These are phyloP conservation scores for Geoglossum glabrum DNA, from an alignment of 495 filamentous ascomycete species.

Conservation along the genomic window DNA sequence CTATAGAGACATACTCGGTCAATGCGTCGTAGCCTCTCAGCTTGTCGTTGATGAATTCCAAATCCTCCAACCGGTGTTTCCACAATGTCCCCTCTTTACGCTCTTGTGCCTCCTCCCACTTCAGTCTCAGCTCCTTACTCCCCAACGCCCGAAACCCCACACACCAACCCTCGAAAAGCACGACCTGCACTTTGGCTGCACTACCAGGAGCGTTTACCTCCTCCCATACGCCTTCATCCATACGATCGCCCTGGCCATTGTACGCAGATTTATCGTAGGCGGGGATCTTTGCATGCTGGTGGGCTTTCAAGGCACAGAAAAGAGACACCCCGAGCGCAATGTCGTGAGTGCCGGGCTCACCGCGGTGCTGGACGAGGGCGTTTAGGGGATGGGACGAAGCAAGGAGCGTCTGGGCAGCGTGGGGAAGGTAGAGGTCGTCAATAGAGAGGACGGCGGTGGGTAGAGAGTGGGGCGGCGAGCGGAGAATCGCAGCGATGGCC, in stretches of 20 bases:
- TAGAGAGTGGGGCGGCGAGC: conserved; percentile 42
- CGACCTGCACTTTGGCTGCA: conserved; percentile 30
- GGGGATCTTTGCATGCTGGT: conserved; percentile 40
- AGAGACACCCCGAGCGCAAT: conserved; percentile 38
- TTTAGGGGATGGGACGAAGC: conserved; percentile 47
- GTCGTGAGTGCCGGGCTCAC: conserved; percentile 78
- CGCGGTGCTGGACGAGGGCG: conserved; percentile 58
- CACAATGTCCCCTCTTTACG: conserved; percentile 29
- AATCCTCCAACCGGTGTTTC: conserved; percentile 41
- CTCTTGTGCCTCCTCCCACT: conserved; percentile 32
- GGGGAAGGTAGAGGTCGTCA: conserved; percentile 76
- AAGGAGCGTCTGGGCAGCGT: conserved; percentile 48
- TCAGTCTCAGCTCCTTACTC: conserved; percentile 29
- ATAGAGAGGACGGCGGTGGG: conserved; percentile 63
- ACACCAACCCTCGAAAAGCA: conserved; percentile 87
- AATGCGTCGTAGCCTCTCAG: conserved; percentile 50
- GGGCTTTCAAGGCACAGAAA: conserved; percentile 36
- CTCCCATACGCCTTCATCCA: conserved; percentile 27
- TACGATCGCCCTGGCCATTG: conserved; percentile 53
- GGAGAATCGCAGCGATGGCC: conserved; percentile 43
- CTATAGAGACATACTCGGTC: conserved; percentile 30
- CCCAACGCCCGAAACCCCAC: conserved; percentile 60
- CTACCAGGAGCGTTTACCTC: conserved; percentile 35
- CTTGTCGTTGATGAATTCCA: conserved; percentile 51
- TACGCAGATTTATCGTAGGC: conserved; percentile 69